Conservation (phyloP, 208 protist species). For the Herpetomonas muscarum region DNA sequence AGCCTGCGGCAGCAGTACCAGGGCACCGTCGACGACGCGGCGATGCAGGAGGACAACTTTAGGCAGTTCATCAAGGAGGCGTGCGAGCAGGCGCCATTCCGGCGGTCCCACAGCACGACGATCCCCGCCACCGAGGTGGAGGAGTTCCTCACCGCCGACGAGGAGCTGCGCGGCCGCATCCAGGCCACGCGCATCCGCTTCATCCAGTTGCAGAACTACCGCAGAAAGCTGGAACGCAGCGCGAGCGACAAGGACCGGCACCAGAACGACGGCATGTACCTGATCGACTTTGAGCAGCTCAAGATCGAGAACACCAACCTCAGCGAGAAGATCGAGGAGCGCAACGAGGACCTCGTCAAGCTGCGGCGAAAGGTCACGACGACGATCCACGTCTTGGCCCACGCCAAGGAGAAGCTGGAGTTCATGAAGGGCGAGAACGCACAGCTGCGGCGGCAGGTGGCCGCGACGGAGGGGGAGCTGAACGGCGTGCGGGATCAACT, state of each 20-base stretch:
- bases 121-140: conserved; percentile 68
- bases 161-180: conserved; percentile 68
- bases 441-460: conserved; percentile 82
- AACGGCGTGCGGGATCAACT: conserved; percentile 83
- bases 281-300: conserved; percentile 99
- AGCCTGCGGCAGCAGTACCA: conserved; percentile 43
- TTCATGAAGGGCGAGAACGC: conserved; percentile 93
- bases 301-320: conserved; percentile 99
- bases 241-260: conserved; percentile 51
- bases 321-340: conserved; percentile 98
- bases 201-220: conserved; percentile 84
- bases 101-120: conserved; percentile 62
- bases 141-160: conserved; percentile 73
- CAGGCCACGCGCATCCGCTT: conserved; percentile 85
- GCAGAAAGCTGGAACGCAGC: conserved; percentile 58
- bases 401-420: conserved; percentile 98
- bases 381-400: conserved; percentile 97
- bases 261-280: conserved; percentile 91
- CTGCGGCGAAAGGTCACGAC: conserved; percentile 93
- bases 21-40: conserved; percentile 53
- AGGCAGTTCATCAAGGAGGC: conserved; percentile 64
- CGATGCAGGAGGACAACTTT: conserved; percentile 69
- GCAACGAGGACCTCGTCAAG: conserved; percentile 97
- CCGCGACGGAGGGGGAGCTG: conserved; percentile 88
- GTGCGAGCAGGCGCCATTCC: conserved; percentile 46